Conservation (phyloP, 441 rosid genomes). For the Daphne laureola region DNA sequence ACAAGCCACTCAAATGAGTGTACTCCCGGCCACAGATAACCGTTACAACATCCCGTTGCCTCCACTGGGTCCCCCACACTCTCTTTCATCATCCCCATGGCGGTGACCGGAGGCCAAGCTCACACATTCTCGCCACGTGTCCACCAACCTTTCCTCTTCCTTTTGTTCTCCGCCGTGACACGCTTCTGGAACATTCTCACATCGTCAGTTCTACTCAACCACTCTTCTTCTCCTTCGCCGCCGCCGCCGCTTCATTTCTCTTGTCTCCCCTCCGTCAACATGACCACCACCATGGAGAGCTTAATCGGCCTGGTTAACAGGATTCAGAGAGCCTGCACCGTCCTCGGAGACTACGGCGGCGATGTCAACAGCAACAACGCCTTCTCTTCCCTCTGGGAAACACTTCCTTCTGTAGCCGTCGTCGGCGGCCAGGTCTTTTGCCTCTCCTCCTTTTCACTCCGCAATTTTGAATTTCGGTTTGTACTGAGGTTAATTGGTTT, state of each 20-base stretch:
- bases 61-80: too few species aligned
- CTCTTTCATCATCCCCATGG: too few species aligned
- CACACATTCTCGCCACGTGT: neutral
- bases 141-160: neutral
- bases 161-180: neutral
- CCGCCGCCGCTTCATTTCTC: too few species aligned
- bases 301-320: conserved; percentile 72
- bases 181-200: too few species aligned
- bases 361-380: conserved; percentile 31
- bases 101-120: too few species aligned
- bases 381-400: conserved; percentile 91
- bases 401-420: conserved; percentile 86
- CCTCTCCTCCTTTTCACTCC: neutral
- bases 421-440: conserved; percentile 90
- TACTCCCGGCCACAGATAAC: too few species aligned
- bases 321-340: conserved; percentile 78
- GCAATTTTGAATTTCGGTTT: too few species aligned
- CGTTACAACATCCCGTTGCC: too few species aligned
- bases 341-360: conserved; percentile 77
- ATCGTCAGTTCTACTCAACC: conserved; percentile 14
- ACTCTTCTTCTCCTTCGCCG: neutral
- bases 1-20: too few species aligned
- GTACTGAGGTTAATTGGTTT: too few species aligned
- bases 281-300: conserved; percentile 68
- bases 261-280: neutral